Base-by-base conservation (phyloP, 1,139 yeast genomes). In the Magnusiomyces suaveolens region DNA sequence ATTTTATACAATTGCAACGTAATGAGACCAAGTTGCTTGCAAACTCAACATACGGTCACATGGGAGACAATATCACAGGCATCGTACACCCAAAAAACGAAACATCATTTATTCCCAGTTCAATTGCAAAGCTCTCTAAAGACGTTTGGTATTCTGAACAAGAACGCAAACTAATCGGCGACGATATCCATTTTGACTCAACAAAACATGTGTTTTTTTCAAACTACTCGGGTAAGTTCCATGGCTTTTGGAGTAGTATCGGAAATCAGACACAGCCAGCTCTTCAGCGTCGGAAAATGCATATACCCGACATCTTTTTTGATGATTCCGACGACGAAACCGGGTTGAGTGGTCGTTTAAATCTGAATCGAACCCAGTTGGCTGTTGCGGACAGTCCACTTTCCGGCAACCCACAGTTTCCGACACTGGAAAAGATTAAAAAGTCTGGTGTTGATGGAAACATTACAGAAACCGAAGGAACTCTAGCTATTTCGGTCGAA, bases 31-130 rank as follows among this genome's bases (percentile, higher is more conserved):
- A 66, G 1, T 67, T 69, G 14, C 68, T 84, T 46, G 60, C 61
- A 18, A 68, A 72, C 41, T 71, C 80, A 43, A 72, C 76, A 1
- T 82, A 77, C 65, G 57, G 64, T 20, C 59, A 69, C 2, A 88
- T 88, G 8, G 84, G 83, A 65, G 86, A 85, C 0, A 84, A 86
- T 62, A 67, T 87, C 12, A 85, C 95, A 0, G 96, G 96, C 8
- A 78, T 83, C 23, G 46, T 56, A 6, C 62, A 64, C 50, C 61
- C 64, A 1, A 55, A 38, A 1, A 56, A 75, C 73, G 63, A 69
- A 82, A 56, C 81, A 84, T 51, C 86, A 23, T 69, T 87, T 1
- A 64, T 87, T 12, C 95, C 96, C 0, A 75, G 83, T 1, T 25
- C 51, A 8, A 39, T 48, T 14, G 23, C 21, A 18, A 48, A 24